A percentile compares a stretch with the other conserved stretches of the same genome.
Conservation (phyloP, 2,329 filamentous ascomycete genomes). For the Nigrospora osmanthi region DNA sequence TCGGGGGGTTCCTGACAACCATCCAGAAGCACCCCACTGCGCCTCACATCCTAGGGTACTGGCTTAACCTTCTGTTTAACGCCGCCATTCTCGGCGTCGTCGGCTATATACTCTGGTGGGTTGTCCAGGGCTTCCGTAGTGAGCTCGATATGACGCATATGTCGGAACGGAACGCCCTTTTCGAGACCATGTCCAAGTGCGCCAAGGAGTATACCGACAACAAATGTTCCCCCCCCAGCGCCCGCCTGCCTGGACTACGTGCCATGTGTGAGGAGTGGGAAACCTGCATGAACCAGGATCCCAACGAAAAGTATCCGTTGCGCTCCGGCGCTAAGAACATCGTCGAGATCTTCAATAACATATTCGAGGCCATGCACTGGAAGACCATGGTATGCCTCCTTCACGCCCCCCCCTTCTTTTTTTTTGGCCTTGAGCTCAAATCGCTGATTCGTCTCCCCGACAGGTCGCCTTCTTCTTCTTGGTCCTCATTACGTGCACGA, state of each 20-base stretch:
- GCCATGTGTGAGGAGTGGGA: slow-evolving; percentile 73
- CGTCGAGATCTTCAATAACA: slow-evolving; percentile 88
- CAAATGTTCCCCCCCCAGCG: slow-evolving; percentile 55
- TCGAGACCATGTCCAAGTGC: slow-evolving; percentile 69
- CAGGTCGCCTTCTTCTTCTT: slow-evolving; percentile 17
- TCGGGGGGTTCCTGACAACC: slow-evolving; percentile 37
- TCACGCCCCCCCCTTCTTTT: background rate
- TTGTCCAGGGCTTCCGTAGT: slow-evolving; percentile 61
- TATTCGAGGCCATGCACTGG: slow-evolving; percentile 82
- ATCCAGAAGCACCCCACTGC: slow-evolving; percentile 51
- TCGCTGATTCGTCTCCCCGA: slow-evolving; percentile 6
- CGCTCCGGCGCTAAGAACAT: slow-evolving; percentile 81
- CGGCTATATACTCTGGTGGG: slow-evolving; percentile 61
- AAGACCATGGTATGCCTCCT: slow-evolving; percentile 53
- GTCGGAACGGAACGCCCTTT: slow-evolving; percentile 39
- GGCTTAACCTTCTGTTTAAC: slow-evolving; percentile 57
- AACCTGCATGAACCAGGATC: slow-evolving; percentile 79
- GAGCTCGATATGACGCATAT: slow-evolving; percentile 69
- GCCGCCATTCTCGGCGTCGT: slow-evolving; percentile 44
- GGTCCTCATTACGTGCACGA: slow-evolving; percentile 18
- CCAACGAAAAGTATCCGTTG: slow-evolving; percentile 68
- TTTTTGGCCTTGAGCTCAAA: no score
- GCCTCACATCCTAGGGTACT: slow-evolving; percentile 50
- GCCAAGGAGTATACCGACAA: slow-evolving; percentile 69
- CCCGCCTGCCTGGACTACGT: slow-evolving; percentile 65